phyloP scores from a whole-genome alignment of 1,284 basidiomycete genomes.

The Naganishia albida region DNA sequence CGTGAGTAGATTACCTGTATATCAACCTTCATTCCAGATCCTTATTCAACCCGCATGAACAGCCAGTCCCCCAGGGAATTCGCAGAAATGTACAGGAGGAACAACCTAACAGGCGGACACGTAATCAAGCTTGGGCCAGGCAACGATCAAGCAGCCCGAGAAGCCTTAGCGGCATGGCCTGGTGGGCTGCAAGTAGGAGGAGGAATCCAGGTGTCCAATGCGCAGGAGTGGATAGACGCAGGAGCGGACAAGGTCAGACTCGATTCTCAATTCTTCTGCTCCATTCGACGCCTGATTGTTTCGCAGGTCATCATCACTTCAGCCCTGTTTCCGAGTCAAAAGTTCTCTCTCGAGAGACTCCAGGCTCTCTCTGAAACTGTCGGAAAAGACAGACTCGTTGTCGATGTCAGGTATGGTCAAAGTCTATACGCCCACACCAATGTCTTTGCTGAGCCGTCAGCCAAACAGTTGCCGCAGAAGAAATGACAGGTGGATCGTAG shows the following conservation, averaged over 20 bases:
- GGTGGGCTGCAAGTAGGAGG: slow-evolving; percentile 88
- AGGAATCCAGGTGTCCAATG: slow-evolving; percentile 82
- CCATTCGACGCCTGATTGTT: background rate
- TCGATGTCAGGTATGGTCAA: slow-evolving; percentile 82
- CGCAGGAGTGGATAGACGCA: slow-evolving; percentile 76
- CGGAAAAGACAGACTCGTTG: slow-evolving; percentile 84
- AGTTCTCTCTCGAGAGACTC: slow-evolving; percentile 76
- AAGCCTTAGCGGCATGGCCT: slow-evolving; percentile 82
- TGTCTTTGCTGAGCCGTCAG: background rate
- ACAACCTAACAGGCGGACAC: slow-evolving; percentile 81
- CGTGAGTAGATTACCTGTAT: slow-evolving; percentile 57
- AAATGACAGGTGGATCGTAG: slow-evolving; percentile 82
- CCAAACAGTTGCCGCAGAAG: slow-evolving; percentile 73
- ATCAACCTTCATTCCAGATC: background rate
- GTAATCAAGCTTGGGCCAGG: slow-evolving; percentile 90
- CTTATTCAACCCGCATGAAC: slow-evolving; percentile 15
- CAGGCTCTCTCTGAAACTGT: slow-evolving; percentile 65
- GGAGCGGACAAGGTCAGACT: slow-evolving; percentile 83
- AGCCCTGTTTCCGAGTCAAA: slow-evolving; percentile 81
- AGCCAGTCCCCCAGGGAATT: slow-evolving; percentile 82
- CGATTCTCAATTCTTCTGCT: no score
- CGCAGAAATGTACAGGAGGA: slow-evolving; percentile 71
- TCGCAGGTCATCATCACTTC: slow-evolving; percentile 92
- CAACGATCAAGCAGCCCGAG: slow-evolving; percentile 82
- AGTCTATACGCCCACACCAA: background rate